A percentile compares a stretch with the other conserved stretches of the same genome.
These are phyloP conservation scores for Hypoxylon perforatum DNA, from an alignment of 495 filamentous ascomycete species.

Conservation along the genomic window DNA sequence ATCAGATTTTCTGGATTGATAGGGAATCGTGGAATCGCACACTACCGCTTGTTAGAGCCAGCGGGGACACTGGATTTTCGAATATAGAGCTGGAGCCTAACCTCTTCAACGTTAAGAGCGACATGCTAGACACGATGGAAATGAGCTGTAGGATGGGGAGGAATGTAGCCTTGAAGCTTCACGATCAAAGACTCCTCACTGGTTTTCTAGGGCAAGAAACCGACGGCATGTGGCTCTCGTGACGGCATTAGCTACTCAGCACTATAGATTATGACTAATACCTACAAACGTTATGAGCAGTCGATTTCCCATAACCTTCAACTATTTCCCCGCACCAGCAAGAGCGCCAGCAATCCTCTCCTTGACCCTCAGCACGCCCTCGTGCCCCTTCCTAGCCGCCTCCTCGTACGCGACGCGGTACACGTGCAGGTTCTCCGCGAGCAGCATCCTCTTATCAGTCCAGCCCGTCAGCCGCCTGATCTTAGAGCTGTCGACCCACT, in stretches of 20 bases:
- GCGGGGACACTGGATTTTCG: not conserved
- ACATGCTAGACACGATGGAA: constrained; percentile 5
- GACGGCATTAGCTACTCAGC: too few relatives aligned
- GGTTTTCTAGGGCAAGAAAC: not conserved
- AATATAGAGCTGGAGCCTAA: constrained; percentile 8
- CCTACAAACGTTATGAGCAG: too few relatives aligned
- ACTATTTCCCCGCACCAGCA: too few relatives aligned
- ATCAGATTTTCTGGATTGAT: not conserved
- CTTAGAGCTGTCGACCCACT: constrained; percentile 56
- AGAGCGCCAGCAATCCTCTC: constrained; percentile 7
- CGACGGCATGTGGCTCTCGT: too few relatives aligned
- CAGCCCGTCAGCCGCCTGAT: constrained; percentile 54
- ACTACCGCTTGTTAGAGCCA: not conserved
- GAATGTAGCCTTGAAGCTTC: constrained; percentile 1
- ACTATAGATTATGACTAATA: too few relatives aligned
- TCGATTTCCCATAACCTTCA: too few relatives aligned
- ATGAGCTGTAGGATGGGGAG: constrained; percentile 13
- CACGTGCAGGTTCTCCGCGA: constrained; percentile 48
- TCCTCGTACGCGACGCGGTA: constrained; percentile 57
- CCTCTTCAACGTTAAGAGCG: not conserved
- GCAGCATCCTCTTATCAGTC: constrained; percentile 49
- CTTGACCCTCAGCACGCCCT: constrained; percentile 34
- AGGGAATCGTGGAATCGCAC: too few relatives aligned
- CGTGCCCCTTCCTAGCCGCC: constrained; percentile 36
- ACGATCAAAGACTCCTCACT: not conserved